Base-by-base conservation (phyloP, 2,329 filamentous ascomycete genomes). In the Curvularia sp. region DNA sequence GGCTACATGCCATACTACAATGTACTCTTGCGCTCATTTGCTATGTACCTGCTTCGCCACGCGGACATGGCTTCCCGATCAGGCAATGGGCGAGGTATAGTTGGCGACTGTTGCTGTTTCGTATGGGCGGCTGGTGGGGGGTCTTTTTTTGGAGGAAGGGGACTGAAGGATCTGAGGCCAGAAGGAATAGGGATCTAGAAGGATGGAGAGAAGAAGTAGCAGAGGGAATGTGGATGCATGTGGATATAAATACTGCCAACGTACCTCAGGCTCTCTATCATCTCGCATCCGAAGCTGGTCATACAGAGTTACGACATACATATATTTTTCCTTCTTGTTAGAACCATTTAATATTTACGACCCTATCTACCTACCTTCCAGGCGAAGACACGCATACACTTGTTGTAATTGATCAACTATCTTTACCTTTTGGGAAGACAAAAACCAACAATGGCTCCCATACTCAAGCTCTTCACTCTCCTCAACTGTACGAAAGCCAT, bases 401-500 rank as follows among this genome's bases (percentile, higher is more conserved):
- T n/a, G 33, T n/a, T 33, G 31, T 33, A 33, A 33, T 33, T 15
- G 31, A 33, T 33, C 8, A 8, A 33, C 3, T 33, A 12, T 15
- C 31, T 33, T 9, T 33, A 33, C 31, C 13, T 33, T 10, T 33
- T 33, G 8, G 8, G 9, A 43, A 31, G 24, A 44, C 41, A 46
- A 49, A 39, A 33, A 55, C 46, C 13, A 38, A 48, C 22, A 22
- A 74, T 74, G 72, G 66, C 70, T 33, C 69, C 70, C 38, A 61
- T 74, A 43, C 58, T 71, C 61, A 73, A 68, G 43, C 50, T 73
- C 43, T 31, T 64, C 35, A 60, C 69, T 60, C 50, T 73, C 30
- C 50, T 73, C 22, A 68, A 60, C 60, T 55, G 71, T 72, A 67
- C 31, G 43, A 33, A 33, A n/a, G 1, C 12, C 10, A 6, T 35